These are phyloP conservation scores for Lophiostoma macrostomum DNA, from an alignment of 495 filamentous ascomycete genomes.

Conservation along the genomic window DNA sequence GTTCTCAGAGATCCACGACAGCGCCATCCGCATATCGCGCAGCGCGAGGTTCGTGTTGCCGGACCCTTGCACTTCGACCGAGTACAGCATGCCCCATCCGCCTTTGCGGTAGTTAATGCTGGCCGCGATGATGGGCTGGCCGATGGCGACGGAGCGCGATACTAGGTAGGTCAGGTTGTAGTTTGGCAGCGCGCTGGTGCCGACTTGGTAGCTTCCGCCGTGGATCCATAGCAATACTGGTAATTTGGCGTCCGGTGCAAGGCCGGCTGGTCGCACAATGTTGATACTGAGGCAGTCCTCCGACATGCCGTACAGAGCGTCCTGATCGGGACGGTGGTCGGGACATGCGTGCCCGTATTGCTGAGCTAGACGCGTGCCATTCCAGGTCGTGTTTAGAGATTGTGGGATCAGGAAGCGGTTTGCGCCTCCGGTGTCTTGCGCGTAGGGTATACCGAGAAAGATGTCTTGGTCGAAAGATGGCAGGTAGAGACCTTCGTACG, in stretches of 20 bases:
- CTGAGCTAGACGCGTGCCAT: constrained; percentile 16
- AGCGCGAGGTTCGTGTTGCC: constrained; percentile 32
- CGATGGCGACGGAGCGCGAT: constrained; percentile 28
- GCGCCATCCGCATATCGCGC: constrained; percentile 29
- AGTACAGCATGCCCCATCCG: constrained; percentile 32
- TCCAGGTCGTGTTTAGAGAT: constrained; percentile 28
- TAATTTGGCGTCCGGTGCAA: constrained; percentile 3
- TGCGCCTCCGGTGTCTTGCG: constrained; percentile 28
- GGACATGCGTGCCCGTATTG: constrained; percentile 32
- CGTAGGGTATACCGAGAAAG: constrained; percentile 34
- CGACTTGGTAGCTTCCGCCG: constrained; percentile 32
- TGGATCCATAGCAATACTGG: constrained; percentile 34
- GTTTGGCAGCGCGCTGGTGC: constrained; percentile 27
- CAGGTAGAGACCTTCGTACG: constrained; percentile 28
- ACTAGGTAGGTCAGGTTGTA: constrained; percentile 35
- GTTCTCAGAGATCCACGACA: constrained; percentile 31
- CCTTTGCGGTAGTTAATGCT: constrained; percentile 34
- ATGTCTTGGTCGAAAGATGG: constrained; percentile 31
- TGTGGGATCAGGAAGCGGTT: constrained; percentile 32
- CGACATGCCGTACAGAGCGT: constrained; percentile 30
- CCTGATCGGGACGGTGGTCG: constrained; percentile 13
- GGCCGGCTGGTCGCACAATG: constrained; percentile 23
- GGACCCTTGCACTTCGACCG: constrained; percentile 19
- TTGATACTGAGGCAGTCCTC: constrained; percentile 35
- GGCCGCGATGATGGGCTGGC: constrained; percentile 30